These are phyloP conservation scores for Theileria parva DNA, from an alignment of 169 alveolate species.

Conservation along the genomic window DNA sequence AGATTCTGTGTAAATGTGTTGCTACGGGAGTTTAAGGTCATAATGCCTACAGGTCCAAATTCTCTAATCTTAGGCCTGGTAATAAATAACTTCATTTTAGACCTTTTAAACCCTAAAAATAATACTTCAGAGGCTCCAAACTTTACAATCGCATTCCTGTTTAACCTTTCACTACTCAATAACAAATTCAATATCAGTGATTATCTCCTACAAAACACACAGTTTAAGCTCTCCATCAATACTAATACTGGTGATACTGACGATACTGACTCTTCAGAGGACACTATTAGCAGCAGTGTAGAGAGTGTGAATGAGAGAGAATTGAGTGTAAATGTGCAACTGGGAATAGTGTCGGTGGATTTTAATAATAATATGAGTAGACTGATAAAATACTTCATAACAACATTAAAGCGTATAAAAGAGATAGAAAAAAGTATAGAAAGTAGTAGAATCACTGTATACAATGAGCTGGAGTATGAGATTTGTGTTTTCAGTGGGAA, in stretches of 20 bases:
- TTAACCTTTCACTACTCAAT: background rate
- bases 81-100: background rate
- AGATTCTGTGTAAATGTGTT: background rate
- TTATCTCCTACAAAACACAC: background rate
- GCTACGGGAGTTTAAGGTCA: background rate
- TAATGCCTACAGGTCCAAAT: background rate
- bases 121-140: background rate
- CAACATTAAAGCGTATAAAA: conserved; percentile 7
- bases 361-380: conserved; percentile 2
- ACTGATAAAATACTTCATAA: conserved; percentile 3
- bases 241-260: background rate
- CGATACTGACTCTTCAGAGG: background rate
- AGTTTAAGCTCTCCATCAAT: background rate
- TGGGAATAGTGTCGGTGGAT: conserved; percentile 6
- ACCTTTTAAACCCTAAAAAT: background rate
- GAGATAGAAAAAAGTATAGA: conserved; percentile 5
- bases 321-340: background rate
- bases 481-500: conserved; percentile 25
- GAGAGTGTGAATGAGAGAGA: background rate
- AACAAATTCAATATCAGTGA: background rate
- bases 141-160: conserved; percentile 4
- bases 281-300: background rate
- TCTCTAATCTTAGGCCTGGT: conserved; percentile 1
- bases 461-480: conserved; percentile 18
- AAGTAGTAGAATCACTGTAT: background rate